Conservation (phyloP, 768 basidiomycete genomes). For the Heimioporus sp. region DNA sequence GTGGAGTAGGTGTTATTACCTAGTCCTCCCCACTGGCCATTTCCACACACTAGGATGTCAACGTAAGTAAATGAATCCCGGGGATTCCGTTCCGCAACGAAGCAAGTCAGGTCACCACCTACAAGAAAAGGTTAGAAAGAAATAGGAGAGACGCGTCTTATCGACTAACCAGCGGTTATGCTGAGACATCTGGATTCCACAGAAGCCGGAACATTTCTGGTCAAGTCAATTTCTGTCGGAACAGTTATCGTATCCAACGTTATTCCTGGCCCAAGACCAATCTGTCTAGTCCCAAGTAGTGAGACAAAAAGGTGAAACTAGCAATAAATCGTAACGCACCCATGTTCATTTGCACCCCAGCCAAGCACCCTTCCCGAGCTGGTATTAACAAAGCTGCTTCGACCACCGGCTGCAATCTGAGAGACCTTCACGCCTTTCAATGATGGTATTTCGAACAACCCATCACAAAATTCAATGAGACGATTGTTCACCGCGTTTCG, state of each 20-base stretch:
- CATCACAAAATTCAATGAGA: constrained; percentile 63
- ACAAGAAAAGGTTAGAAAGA: background rate
- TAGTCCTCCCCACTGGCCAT: constrained; percentile 80
- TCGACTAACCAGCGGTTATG: constrained; percentile 57
- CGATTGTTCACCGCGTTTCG: constrained; percentile 30
- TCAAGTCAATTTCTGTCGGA: constrained; percentile 83
- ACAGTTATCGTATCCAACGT: constrained; percentile 67
- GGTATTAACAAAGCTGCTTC: constrained; percentile 74
- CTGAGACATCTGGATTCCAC: constrained; percentile 59
- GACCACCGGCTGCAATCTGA: constrained; percentile 70
- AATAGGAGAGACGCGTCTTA: background rate
- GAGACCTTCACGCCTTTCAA: constrained; percentile 60
- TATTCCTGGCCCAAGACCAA: constrained; percentile 69
- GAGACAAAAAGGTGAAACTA: background rate
- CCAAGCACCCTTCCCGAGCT: constrained; percentile 71
- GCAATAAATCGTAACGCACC: constrained; percentile 40
- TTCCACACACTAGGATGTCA: constrained; percentile 74
- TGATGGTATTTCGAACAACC: constrained; percentile 74
- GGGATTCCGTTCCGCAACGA: constrained; percentile 60
- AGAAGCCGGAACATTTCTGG: constrained; percentile 49
- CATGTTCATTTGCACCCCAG: constrained; percentile 88
- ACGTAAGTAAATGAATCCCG: constrained; percentile 36
- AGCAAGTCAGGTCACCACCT: constrained; percentile 79
- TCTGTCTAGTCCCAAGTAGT: constrained; percentile 51
- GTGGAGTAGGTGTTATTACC: constrained; percentile 64